A percentile compares a stretch with the other conserved stretches of the same genome.
These are phyloP conservation scores for Purshia tridentata DNA, from an alignment of 306 rosid genomes.

Conservation along the genomic window DNA sequence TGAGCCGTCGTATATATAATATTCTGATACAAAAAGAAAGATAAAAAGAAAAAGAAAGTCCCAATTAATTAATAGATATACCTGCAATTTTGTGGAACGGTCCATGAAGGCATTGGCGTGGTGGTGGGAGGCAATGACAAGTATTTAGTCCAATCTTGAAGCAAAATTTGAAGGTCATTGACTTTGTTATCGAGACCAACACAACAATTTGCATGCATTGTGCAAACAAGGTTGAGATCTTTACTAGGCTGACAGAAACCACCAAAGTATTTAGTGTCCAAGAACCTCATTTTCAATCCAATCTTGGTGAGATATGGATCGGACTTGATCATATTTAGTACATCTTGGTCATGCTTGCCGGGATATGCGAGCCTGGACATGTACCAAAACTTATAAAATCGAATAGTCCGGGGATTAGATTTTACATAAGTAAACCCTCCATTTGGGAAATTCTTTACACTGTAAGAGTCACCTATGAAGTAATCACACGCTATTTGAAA, in stretches of 20 bases:
- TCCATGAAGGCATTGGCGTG: constrained; percentile 47
- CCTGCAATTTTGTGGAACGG: constrained; percentile 68
- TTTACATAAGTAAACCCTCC: constrained; percentile 77
- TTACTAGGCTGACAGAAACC: constrained; percentile 65
- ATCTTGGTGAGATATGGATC: constrained; percentile 29
- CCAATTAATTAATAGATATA: constrained; percentile 11
- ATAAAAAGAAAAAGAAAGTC: background rate
- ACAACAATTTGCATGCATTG: constrained; percentile 96
- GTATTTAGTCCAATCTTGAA: constrained; percentile 68
- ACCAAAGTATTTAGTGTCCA: constrained; percentile 60
- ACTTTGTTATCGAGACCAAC: constrained; percentile 66
- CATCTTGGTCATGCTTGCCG: constrained; percentile 64
- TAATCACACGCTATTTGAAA: constrained; percentile 80
- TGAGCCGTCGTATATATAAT: too few species aligned
- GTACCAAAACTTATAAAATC: constrained; percentile 75
- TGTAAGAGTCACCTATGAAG: constrained; percentile 43
- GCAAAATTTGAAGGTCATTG: constrained; percentile 64
- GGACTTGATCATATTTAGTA: constrained; percentile 56
- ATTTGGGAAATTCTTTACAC: constrained; percentile 48
- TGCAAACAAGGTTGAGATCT: constrained; percentile 46
- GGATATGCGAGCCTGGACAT: constrained; percentile 44
- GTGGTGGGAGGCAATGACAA: constrained; percentile 19
- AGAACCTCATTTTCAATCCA: constrained; percentile 54
- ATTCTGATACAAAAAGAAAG: too few species aligned
- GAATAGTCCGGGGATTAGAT: constrained; percentile 49